Conservation (phyloP, 2,329 filamentous ascomycete genomes). For the Xylariaceae sp. region DNA sequence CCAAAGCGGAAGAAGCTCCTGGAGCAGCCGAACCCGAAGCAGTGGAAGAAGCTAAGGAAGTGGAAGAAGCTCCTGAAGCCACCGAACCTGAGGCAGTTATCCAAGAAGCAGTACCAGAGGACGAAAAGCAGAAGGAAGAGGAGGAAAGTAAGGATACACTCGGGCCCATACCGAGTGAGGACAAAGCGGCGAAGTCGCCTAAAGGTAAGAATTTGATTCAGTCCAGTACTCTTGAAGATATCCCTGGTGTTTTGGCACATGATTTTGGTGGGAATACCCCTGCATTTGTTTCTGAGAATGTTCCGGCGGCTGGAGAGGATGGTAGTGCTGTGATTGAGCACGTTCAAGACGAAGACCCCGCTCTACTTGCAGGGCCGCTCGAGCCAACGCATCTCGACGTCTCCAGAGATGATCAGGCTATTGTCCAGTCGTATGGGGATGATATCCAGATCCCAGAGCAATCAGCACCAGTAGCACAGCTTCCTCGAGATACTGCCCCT, state of each 20-base stretch:
- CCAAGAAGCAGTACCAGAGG: neutral
- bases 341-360: neutral
- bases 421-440: too few species aligned
- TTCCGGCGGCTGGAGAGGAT: slow-evolving; percentile 3
- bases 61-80: neutral
- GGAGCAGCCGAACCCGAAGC: neutral
- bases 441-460: too few species aligned
- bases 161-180: slow-evolving; percentile 33
- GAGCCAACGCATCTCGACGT: too few species aligned
- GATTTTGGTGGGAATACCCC: slow-evolving; percentile 21
- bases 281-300: slow-evolving; percentile 16
- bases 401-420: too few species aligned
- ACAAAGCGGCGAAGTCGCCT: slow-evolving; percentile 26
- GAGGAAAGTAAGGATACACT: slow-evolving; percentile 36
- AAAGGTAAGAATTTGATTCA: slow-evolving; percentile 42
- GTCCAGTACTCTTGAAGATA: slow-evolving; percentile 25
- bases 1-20: neutral
- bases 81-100: neutral
- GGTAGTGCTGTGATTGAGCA: slow-evolving; percentile 1
- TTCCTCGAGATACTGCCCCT: too few species aligned
- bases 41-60: neutral
- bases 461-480: too few species aligned
- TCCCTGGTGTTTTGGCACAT: slow-evolving; percentile 29
- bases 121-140: slow-evolving; percentile 5
- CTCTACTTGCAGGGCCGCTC: too few species aligned